phyloP scores from a whole-genome alignment of 2,329 filamentous ascomycete genomes.

The Hypomyces perniciosus region DNA sequence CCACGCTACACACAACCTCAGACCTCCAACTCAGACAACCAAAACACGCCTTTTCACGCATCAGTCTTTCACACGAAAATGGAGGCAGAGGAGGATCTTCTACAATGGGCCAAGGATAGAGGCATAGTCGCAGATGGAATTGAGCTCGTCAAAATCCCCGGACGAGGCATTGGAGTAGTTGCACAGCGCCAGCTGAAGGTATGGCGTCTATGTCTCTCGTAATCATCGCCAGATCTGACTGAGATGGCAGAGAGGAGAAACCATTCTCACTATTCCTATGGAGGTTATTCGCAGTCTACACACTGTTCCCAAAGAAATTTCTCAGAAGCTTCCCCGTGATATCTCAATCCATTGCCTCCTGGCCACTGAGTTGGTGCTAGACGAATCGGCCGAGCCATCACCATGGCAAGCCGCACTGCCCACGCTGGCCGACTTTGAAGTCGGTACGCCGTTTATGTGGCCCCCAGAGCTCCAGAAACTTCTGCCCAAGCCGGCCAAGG shows the following conservation, averaged over 20 bases:
- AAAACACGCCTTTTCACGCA: too few relatives aligned
- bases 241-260: conserved; percentile 37
- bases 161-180: conserved; percentile 66
- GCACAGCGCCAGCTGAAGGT: conserved; percentile 59
- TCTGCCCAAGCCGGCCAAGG: conserved; percentile 38
- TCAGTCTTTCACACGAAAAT: not conserved
- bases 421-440: conserved; percentile 49
- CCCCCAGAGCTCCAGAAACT: conserved; percentile 36
- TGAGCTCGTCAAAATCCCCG: conserved; percentile 56
- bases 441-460: conserved; percentile 39
- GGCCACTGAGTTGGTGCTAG: conserved; percentile 59
- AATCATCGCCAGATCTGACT: not conserved
- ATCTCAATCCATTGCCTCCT: conserved; percentile 65
- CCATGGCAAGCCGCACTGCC: conserved; percentile 66
- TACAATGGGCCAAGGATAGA: conserved; percentile 2
- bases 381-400: conserved; percentile 41
- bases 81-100: not conserved
- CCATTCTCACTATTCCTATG: conserved; percentile 60
- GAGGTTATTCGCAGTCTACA: conserved; percentile 58
- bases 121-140: conserved; percentile 50
- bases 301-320: conserved; percentile 50
- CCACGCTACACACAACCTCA: too few relatives aligned
- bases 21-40: too few relatives aligned
- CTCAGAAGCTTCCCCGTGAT: conserved; percentile 44
- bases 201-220: conserved; percentile 15